These are phyloP conservation scores for Clarireedia paspali DNA, from an alignment of 2,329 filamentous ascomycete genomes.

Conservation along the genomic window DNA sequence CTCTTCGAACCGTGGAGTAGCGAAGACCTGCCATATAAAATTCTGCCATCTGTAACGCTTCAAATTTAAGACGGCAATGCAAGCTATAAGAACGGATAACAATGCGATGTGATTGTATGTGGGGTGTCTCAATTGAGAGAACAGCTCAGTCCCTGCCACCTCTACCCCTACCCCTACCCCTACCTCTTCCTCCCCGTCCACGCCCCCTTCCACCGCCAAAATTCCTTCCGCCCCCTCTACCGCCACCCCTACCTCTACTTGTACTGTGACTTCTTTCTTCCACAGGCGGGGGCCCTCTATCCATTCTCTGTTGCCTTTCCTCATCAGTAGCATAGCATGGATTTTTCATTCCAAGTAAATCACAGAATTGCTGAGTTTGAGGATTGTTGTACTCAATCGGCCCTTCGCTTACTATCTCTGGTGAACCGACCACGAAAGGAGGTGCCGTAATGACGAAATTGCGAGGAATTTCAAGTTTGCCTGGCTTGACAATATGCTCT, in stretches of 20 bases:
- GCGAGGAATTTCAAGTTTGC: conserved; percentile 61
- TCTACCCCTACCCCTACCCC: background rate
- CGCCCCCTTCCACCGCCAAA: conserved; percentile 22
- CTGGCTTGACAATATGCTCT: conserved; percentile 57
- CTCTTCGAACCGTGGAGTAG: background rate
- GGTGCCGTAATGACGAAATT: conserved; percentile 76
- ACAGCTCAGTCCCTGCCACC: conserved; percentile 4
- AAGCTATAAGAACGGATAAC: background rate
- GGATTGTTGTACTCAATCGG: conserved; percentile 80
- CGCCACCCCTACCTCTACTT: conserved; percentile 27
- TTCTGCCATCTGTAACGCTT: background rate
- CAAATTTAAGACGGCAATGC: background rate
- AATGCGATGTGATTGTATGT: background rate
- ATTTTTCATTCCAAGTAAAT: conserved; percentile 69
- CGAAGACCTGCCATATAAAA: background rate
- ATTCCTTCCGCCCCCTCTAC: conserved; percentile 27
- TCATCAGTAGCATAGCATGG: conserved; percentile 65
- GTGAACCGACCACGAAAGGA: conserved; percentile 50
- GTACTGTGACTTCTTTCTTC: conserved; percentile 26
- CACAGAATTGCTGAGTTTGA: conserved; percentile 77
- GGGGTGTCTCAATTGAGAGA: conserved; percentile 17
- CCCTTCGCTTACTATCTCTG: conserved; percentile 51
- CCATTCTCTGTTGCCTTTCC: conserved; percentile 54
- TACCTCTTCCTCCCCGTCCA: background rate
- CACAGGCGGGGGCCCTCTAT: conserved; percentile 46